Base-by-base conservation (phyloP, 2,329 filamentous ascomycete genomes). In the Exophiala sp. region DNA sequence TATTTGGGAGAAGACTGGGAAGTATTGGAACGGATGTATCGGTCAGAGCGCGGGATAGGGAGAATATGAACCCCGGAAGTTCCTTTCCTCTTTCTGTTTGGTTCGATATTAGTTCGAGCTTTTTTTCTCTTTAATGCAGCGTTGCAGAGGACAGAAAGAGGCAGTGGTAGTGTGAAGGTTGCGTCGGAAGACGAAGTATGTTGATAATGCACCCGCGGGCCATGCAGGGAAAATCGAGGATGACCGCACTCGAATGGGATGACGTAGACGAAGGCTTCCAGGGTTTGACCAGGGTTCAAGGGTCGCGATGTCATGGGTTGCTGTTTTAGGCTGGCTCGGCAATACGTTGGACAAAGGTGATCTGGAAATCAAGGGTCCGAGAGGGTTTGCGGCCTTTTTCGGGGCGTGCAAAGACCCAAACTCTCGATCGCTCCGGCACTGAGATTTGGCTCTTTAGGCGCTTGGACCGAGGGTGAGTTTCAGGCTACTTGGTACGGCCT, bases 11-110 rank as follows among this genome's bases (percentile, higher is more conserved):
- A 38, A 18, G 44, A 44, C 24, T 29, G 24, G 24, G 24, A 29
- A 29, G 24, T 29, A 29, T 29, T 29, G 24, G 50, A 24, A 38
- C 55, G 55, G 55, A 54, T 47, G 51, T 52, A 54, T 49, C 51
- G 51, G 41, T 47, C 21, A 48, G 44, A 32, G 52, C 44, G 42
- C 34, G 41, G 52, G 41, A 29, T 44, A 36, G 34, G 6, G 3
- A 2, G 11, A 29, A 29, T 16, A 32, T 21, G 14, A 7, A 21
- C 29, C 20, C 20, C 20, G 41, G 41, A 11, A 32, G 21, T 24
- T 43, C 41, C 41, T 43, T 43, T 43, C 29, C 20, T 24, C 12
- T 38, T 38, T 38, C 35, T 16, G 3, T 38, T 41, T 41, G 18
- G 39, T 29, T 29, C 24, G 4, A 29, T 29, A 29, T 29, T 29